These are phyloP conservation scores for Sporothrix variecibatus DNA, from an alignment of 2,329 filamentous ascomycete genomes.

Conservation along the genomic window DNA sequence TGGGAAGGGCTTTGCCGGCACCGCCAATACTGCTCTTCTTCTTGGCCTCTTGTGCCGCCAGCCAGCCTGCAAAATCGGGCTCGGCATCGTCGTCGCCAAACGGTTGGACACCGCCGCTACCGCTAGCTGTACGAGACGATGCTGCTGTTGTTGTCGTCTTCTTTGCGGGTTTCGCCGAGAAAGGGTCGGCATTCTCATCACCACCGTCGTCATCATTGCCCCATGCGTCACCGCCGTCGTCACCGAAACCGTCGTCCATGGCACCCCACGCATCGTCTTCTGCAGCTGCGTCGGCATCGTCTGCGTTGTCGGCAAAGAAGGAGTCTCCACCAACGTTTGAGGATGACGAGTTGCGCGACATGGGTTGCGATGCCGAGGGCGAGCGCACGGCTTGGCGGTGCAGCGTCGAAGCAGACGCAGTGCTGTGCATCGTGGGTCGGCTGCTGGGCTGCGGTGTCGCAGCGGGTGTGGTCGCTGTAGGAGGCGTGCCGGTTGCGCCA, in stretches of 20 bases:
- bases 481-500: constrained; percentile 40
- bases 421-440: constrained; percentile 47
- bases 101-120: constrained; percentile 45
- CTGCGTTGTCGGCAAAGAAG: constrained; percentile 58
- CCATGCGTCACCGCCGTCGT: constrained; percentile 39
- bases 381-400: constrained; percentile 63
- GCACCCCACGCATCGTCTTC: constrained; percentile 76
- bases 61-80: constrained; percentile 93
- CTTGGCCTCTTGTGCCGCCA: constrained; percentile 71
- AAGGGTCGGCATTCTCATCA: constrained; percentile 20
- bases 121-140: constrained; percentile 41
- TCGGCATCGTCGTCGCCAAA: constrained; percentile 79
- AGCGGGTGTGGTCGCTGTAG: constrained; percentile 33
- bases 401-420: constrained; percentile 58
- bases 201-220: neutral
- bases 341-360: constrained; percentile 53
- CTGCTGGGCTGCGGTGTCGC: neutral
- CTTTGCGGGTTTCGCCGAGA: constrained; percentile 39
- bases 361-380: constrained; percentile 46
- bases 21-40: constrained; percentile 55
- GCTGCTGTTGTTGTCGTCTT: constrained; percentile 46
- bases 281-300: constrained; percentile 62
- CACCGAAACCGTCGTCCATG: constrained; percentile 56
- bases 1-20: constrained; percentile 69
- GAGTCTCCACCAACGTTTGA: constrained; percentile 42